A percentile compares a stretch with the other conserved stretches of the same genome.
Evolutionary conservation across 2,329 filamentous ascomycete genomes (phyloP).

Genomic region (Xylaria sp.): DNA sequence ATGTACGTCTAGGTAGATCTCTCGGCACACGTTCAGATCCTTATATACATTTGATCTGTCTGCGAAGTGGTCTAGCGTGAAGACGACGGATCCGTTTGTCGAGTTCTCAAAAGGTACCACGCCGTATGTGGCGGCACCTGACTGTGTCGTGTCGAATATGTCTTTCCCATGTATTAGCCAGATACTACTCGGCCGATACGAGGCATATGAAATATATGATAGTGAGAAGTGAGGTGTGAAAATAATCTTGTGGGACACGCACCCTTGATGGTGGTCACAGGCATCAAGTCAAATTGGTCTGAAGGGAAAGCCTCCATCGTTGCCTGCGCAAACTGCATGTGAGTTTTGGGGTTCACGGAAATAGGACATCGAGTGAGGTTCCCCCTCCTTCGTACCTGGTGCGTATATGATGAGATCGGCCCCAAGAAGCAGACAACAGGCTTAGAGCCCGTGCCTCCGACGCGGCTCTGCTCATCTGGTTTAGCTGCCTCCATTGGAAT

Average conservation of each 20-base stretch:
- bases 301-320: constrained; percentile 60
- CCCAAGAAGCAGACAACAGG: constrained; percentile 62
- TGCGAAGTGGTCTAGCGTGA: constrained; percentile 88
- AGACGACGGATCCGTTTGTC: constrained; percentile 90
- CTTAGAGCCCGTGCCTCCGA: constrained; percentile 42
- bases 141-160: constrained; percentile 82
- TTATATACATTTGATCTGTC: constrained; percentile 73
- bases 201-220: neutral
- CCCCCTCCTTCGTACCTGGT: constrained; percentile 55
- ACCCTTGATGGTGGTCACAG: constrained; percentile 63
- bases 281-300: constrained; percentile 59
- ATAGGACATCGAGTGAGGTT: constrained; percentile 34
- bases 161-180: constrained; percentile 58
- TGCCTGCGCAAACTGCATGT: constrained; percentile 50
- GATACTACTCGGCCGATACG: neutral
- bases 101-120: constrained; percentile 97
- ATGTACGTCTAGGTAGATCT: constrained; percentile 87
- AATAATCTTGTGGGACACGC: constrained; percentile 21
- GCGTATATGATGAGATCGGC: constrained; percentile 61
- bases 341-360: neutral
- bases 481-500: constrained; percentile 34
- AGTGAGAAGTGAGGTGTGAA: neutral
- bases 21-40: constrained; percentile 80
- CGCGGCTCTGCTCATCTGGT: constrained; percentile 10
- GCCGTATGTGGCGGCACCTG: constrained; percentile 71